Percentiles rank a stretch among this genome's conserved stretches.
These are phyloP conservation scores for Glonium stellatum DNA, from an alignment of 495 filamentous ascomycete genomes.

Conservation along the genomic window DNA sequence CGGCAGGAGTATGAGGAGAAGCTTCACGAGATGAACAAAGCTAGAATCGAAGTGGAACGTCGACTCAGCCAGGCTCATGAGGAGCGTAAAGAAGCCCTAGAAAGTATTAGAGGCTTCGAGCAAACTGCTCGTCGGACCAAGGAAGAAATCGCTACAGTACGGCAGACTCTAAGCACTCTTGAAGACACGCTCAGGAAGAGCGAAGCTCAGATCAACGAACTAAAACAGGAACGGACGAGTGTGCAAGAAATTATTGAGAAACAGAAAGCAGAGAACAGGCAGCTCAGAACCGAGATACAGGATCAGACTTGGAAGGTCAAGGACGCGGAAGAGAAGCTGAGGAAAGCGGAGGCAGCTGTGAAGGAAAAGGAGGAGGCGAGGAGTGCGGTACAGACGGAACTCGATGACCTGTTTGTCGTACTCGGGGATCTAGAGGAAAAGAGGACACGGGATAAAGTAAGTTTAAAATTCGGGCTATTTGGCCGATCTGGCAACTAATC, in stretches of 20 bases:
- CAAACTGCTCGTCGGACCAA: conserved; percentile 23
- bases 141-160: conserved; percentile 25
- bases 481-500: conserved; percentile 8
- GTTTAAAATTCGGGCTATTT: not conserved
- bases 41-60: conserved; percentile 12
- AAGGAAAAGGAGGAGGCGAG: conserved; percentile 32
- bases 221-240: conserved; percentile 15
- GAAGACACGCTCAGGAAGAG: conserved; percentile 7
- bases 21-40: conserved; percentile 12
- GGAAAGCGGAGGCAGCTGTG: conserved; percentile 21
- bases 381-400: conserved; percentile 33
- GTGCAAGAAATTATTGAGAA: conserved; percentile 11
- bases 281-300: conserved; percentile 30
- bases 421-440: conserved; percentile 39
- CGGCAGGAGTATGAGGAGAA: conserved; percentile 26
- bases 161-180: conserved; percentile 15
- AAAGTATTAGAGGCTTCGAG: conserved; percentile 22
- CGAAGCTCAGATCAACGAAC: conserved; percentile 13
- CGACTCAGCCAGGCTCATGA: conserved; percentile 12
- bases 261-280: conserved; percentile 16
- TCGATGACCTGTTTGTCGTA: conserved; percentile 39
- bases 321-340: conserved; percentile 28
- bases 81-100: conserved; percentile 15
- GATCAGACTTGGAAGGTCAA: conserved; percentile 26
- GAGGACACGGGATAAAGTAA: conserved; percentile 34